A percentile compares a stretch with the other conserved stretches of the same genome.
Evolutionary conservation across 2,329 filamentous ascomycete species (phyloP).

Genomic region (Penicillium verrucosum): DNA sequence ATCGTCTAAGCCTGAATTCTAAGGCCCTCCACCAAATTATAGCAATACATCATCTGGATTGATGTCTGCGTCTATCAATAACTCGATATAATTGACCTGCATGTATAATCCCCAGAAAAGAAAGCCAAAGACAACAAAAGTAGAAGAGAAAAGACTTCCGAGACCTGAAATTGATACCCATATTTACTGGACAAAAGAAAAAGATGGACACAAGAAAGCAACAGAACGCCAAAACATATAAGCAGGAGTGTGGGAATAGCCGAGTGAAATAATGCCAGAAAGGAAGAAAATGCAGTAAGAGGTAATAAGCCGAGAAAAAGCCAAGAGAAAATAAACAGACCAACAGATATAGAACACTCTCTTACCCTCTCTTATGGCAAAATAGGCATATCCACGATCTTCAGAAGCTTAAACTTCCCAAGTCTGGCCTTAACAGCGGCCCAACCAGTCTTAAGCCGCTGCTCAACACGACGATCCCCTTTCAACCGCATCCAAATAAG

Average conservation of each 20-base stretch:
- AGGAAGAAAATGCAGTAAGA: constrained; percentile 8
- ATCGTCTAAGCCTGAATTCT: neutral
- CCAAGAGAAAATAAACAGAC: neutral
- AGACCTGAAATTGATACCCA: constrained; percentile 22
- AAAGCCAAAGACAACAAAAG: constrained; percentile 1
- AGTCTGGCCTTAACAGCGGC: constrained; percentile 34
- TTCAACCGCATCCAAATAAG: constrained; percentile 43
- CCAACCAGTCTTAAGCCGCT: constrained; percentile 35
- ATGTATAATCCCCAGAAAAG: neutral
- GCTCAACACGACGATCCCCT: constrained; percentile 44
- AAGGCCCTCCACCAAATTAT: neutral
- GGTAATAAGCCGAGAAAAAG: neutral
- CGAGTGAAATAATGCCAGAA: neutral
- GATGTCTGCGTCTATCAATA: neutral
- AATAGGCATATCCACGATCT: constrained; percentile 24
- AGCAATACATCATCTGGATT: neutral
- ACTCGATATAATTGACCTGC: neutral
- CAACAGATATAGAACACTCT: neutral
- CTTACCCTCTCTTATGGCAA: constrained; percentile 21
- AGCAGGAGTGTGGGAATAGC: neutral
- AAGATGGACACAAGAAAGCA: constrained; percentile 11
- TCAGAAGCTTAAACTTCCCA: constrained; percentile 26
- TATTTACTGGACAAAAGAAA: constrained; percentile 25
- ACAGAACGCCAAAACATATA: neutral
- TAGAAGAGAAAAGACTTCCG: constrained; percentile 9